Evolutionary conservation across 2,329 filamentous ascomycete genomes (phyloP), one percentile per base, ranked within the genome.

Genomic region (Blastomyces parvus): DNA sequence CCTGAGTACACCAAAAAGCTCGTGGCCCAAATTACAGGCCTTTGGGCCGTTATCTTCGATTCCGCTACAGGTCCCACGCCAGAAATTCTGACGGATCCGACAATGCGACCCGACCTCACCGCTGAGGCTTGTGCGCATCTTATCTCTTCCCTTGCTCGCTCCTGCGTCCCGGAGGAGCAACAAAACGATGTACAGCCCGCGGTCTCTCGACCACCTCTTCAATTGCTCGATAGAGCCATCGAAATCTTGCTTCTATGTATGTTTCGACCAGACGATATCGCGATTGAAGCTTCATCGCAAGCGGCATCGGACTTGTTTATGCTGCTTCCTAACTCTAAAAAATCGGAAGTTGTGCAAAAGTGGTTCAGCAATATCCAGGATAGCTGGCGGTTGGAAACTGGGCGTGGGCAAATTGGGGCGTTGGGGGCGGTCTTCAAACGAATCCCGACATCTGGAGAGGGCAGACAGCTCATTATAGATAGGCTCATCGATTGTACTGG

Each of bases 391-490:
- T 67, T 74, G 33, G 73, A 74, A 17, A 76, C 73, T 56, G 76
- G 77, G 22, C 75, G 75, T 36, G 78, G 78, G 11, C 77, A 79
- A 62, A 76, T 81, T 52, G 71, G 73, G 44, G 75, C 76, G 5
- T 68, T 81, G 9, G 77, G 78, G 4, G 69, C 73, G 19, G 73
- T 76, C 40, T 80, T 74, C 66, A 72, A 69, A 63, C 69, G 68
- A 44, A 67, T 78, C 57, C 67, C 69, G 44, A 46, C 63, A 11
- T 65, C 63, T 40, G 69, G 69, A 59, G 50, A 64, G 56, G 62
- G 72, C 5, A 72, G 70, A 60, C 61, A 68, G n/a, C 64, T 65
- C 14, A 73, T 77, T 9, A 66, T 76, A 14, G 67, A 72, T 8
- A 71, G 72, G 42, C 67, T 78, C 33, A 62, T 78, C 30, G 72